Conservation (phyloP, 164 flowering plant genomes). For the Aristolochia californica region DNA sequence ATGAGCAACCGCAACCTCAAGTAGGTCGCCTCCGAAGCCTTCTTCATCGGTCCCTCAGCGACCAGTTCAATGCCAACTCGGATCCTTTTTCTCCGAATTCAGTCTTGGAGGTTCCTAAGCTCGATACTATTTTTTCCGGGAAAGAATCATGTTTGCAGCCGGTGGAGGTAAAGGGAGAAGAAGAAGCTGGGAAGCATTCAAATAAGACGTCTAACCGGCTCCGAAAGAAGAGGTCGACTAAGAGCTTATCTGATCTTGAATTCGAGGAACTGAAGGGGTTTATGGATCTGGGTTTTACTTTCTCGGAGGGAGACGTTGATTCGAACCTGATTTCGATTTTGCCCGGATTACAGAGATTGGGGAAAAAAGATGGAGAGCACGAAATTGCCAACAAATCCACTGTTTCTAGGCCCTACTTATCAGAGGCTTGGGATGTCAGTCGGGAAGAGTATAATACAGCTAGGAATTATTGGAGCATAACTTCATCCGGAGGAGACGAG, state of each 20-base stretch:
- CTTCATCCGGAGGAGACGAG: conserved; percentile 15
- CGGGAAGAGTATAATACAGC: conserved; percentile 18
- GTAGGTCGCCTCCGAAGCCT: conserved; percentile 14
- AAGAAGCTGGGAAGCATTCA: conserved; percentile 1
- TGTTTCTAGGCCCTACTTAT: conserved; percentile 59
- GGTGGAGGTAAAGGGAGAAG: not conserved
- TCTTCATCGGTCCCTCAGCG: conserved; percentile 34
- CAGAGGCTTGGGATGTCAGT: conserved; percentile 58
- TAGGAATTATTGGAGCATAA: conserved; percentile 44
- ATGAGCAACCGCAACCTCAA: conserved; percentile 29
- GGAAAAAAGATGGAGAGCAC: conserved; percentile 11
- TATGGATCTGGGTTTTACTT: conserved; percentile 76
- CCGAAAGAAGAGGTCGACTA: conserved; percentile 23
- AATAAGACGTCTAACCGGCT: too few species aligned
- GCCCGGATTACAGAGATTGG: conserved; percentile 66
- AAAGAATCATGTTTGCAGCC: conserved; percentile 12
- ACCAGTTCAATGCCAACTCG: conserved; percentile 10
- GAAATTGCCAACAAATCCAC: conserved; percentile 1
- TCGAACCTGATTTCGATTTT: conserved; percentile 46
- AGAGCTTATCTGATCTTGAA: conserved; percentile 72
- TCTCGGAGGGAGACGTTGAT: conserved; percentile 51
- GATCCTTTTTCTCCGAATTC: conserved; percentile 16
- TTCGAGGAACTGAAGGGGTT: conserved; percentile 79
- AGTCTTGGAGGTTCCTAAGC: conserved; percentile 22
- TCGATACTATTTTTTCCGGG: conserved; percentile 42